Base-by-base conservation (phyloP, 2,329 filamentous ascomycete species). In the Aureobasidium vineae region DNA sequence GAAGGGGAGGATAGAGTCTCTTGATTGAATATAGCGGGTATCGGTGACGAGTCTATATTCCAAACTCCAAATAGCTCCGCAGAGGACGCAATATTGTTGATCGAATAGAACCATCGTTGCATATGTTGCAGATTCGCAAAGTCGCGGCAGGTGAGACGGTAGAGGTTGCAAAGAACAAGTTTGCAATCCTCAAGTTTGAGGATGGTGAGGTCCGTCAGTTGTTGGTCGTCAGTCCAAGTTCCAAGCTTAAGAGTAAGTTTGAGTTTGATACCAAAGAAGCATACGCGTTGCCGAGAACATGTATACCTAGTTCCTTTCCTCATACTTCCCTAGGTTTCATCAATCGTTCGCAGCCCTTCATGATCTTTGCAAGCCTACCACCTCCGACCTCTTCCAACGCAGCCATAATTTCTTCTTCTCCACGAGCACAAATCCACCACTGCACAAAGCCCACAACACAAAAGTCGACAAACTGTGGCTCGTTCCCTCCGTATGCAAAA, bases 371-470 rank as follows among this genome's bases (percentile, higher is more conserved):
- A 33, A 69, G 53, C 26, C 67, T 41, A 13, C 65, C 61, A 47
- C 49, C 68, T 38, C 52, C 66, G 33, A 50, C 54, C 23, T 31
- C 60, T 28, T 61, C 52, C 41, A 67, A 38, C 3, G 43, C 68
- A 45, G 26, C 65, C 63, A 61, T 63, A 15, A 67, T 47, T 5
- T 61, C 66, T 11, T 56, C 38, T 21, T 50, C 47, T 19, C 65
- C 68, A 26, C 56, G 65, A 15, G 36, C 36, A 61, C 31, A 60
- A 50, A 59, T 54, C 54, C 64, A 66, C 64, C 64, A 66, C 28
- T 61, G 41, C 6, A 66, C 5, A 5, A 50, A 21, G 7, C 13
- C 64, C 1, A 54, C 64, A 45, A 66, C 21, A 4, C 16, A 28
- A n/a, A 66, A 60, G 33, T 66, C 64, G 2, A 47, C 15, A 54